Base-by-base conservation (phyloP, 352 stramenopile genomes). In the Pythium graminicola region DNA sequence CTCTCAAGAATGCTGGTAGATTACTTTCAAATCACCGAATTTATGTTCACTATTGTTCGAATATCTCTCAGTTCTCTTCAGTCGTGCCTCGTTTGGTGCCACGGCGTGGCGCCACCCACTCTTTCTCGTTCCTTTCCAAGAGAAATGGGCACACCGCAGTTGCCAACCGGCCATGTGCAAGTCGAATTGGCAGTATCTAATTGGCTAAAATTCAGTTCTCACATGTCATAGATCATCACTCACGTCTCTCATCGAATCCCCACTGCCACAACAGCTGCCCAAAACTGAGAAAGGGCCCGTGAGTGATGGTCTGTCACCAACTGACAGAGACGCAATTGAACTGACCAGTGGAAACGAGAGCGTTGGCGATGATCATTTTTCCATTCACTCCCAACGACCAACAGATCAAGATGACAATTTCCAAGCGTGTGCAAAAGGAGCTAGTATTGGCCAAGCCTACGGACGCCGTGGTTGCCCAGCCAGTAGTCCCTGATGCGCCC, bases 401-500 rank as follows among this genome's bases (percentile, higher is more conserved):
- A 32, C 28, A 38, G 28, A 3, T 33, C 28, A 53, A 17, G 2
- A 69, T 69, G 62, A 69, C 62, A 14, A 69, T 69, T 52, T 62
- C 62, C 24, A 65, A 55, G 31, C 62, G 62, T 16, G 62, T 69
- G 17, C 60, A 69, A 33, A 51, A 54, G 26, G 62, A 69, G 42
- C 62, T 69, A 13, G 41, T 64, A 22, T 49, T 58, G 29, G 56
- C 56, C 38, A 57, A 48, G 50, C 50, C 50, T 19, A 16, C 38
- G 20, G 50, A 40, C 26, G 50, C 29, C 10, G 47, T 20, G 20
- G 32, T 43, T 6, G 22, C 54, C 1, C 23, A 46, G 16, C n/a
- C 19, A 0, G 13, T 57, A 20, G 33, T 54, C 38, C 35, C 46
- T 8, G 33, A 51, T 16, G 19, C 32, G 50, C 55, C 42, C 33